phyloP scores from a whole-genome alignment of 2,329 filamentous ascomycete species.

The Hypomyces perniciosus region DNA sequence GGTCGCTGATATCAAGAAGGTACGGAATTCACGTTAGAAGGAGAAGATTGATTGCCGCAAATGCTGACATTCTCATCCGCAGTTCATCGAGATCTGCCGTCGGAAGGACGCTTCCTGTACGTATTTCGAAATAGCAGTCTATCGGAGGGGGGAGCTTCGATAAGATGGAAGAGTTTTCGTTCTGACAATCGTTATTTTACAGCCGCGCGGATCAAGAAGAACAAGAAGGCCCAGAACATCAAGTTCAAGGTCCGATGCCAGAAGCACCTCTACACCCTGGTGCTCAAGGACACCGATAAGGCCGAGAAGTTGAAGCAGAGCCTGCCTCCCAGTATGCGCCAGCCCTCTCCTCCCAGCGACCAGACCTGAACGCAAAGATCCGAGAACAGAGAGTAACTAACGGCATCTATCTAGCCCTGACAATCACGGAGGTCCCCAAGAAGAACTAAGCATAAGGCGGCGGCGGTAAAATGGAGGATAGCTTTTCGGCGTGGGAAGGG shows the following conservation, averaged over 20 bases:
- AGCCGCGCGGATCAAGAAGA: conserved; percentile 96
- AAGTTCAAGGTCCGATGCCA: conserved; percentile 99
- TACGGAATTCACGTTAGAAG: conserved; percentile 27
- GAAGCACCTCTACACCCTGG: conserved; percentile 93
- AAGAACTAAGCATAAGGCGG: conserved; percentile 38
- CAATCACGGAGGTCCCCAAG: conserved; percentile 50
- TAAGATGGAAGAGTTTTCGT: conserved; percentile 2
- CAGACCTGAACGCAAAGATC: conserved; percentile 2
- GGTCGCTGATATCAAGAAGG: conserved; percentile 95
- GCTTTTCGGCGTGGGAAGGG: conserved; percentile 25
- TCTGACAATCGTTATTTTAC: conserved; percentile 27
- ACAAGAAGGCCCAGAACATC: conserved; percentile 81
- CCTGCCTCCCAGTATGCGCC: conserved; percentile 81
- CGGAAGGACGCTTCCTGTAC: conserved; percentile 99
- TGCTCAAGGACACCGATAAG: conserved; percentile 98
- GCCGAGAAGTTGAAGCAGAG: conserved; percentile 99
- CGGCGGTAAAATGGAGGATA: conserved; percentile 19
- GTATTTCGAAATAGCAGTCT: conserved; percentile 37
- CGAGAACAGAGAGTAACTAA: background rate
- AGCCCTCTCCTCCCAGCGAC: conserved; percentile 1
- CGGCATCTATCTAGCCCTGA: conserved; percentile 34
- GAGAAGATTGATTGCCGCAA: background rate
- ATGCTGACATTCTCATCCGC: conserved; percentile 34
- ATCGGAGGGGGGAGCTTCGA: conserved; percentile 6
- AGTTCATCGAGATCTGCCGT: conserved; percentile 99